phyloP scores from a whole-genome alignment of 768 basidiomycete genomes.

The Tulasnella sp. region DNA sequence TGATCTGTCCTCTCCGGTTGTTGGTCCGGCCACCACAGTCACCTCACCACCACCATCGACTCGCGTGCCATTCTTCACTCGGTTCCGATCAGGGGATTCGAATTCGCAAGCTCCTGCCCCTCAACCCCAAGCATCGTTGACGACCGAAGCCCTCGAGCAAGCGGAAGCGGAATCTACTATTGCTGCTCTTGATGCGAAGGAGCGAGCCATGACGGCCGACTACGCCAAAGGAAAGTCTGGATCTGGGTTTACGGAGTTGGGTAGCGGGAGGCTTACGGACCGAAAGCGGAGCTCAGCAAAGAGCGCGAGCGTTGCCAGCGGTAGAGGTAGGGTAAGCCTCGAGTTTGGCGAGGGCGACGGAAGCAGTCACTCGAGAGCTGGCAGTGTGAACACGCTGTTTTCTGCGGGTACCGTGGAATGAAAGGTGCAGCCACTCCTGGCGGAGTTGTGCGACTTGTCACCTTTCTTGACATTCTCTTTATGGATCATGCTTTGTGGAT shows the following conservation, averaged over 20 bases:
- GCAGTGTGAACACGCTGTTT: slow-evolving; percentile 16
- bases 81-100: slow-evolving; percentile 34
- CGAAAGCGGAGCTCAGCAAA: slow-evolving; percentile 27
- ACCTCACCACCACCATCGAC: slow-evolving; percentile 27
- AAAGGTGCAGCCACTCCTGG: too few relatives aligned
- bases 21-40: slow-evolving; percentile 22
- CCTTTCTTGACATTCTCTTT: too few relatives aligned
- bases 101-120: slow-evolving; percentile 33
- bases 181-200: slow-evolving; percentile 67
- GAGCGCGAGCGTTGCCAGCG: slow-evolving; percentile 35
- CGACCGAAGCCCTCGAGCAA: slow-evolving; percentile 64
- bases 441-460: too few relatives aligned
- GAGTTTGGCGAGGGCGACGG: slow-evolving; percentile 11
- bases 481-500: too few relatives aligned
- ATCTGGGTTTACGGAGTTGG: slow-evolving; percentile 70
- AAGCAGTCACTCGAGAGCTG: slow-evolving; percentile 8
- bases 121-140: slow-evolving; percentile 40
- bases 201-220: slow-evolving; percentile 57
- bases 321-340: slow-evolving; percentile 34
- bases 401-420: slow-evolving; percentile 8
- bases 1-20: slow-evolving; percentile 21
- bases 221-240: slow-evolving; percentile 53
- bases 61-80: slow-evolving; percentile 54
- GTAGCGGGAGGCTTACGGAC: slow-evolving; percentile 28
- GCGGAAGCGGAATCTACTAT: slow-evolving; percentile 66